Evolutionary conservation across 139 green algal genomes (phyloP).

Genomic region (Coccomyxa sp.): DNA sequence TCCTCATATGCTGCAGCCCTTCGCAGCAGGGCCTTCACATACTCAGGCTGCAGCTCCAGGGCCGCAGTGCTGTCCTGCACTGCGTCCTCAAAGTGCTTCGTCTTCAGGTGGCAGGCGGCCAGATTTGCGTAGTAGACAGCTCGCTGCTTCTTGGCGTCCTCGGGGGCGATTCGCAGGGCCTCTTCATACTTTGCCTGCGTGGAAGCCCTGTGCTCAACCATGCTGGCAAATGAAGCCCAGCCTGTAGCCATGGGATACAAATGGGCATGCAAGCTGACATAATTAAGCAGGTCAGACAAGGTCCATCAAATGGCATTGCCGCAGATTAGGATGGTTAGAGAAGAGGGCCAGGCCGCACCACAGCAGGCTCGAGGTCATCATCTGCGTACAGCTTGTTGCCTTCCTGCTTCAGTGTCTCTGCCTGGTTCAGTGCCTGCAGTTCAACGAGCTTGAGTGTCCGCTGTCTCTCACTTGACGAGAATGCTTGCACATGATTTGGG

Average conservation of each 20-base stretch:
- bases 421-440: slow-evolving; percentile 23
- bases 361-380: slow-evolving; percentile 16
- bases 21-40: slow-evolving; percentile 79
- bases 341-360: slow-evolving; percentile 17
- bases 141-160: slow-evolving; percentile 24
- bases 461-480: too few species aligned
- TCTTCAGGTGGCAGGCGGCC: slow-evolving; percentile 64
- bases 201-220: too few species aligned
- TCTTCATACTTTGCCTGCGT: slow-evolving; percentile 45
- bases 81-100: slow-evolving; percentile 36
- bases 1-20: slow-evolving; percentile 65
- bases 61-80: slow-evolving; percentile 46
- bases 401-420: slow-evolving; percentile 59
- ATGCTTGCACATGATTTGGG: too few species aligned
- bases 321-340: not conserved
- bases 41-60: slow-evolving; percentile 44
- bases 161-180: slow-evolving; percentile 45
- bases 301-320: not conserved
- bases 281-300: not conserved
- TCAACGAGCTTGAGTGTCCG: too few species aligned
- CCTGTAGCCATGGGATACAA: not conserved
- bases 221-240: not conserved
- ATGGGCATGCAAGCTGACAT: not conserved
- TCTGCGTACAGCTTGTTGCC: slow-evolving; percentile 59
- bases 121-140: slow-evolving; percentile 71